Evolutionary conservation across 495 filamentous ascomycete species (phyloP), one percentile per base, ranked within the genome.

Genomic region (Paragyromitra xinjiangensis): DNA sequence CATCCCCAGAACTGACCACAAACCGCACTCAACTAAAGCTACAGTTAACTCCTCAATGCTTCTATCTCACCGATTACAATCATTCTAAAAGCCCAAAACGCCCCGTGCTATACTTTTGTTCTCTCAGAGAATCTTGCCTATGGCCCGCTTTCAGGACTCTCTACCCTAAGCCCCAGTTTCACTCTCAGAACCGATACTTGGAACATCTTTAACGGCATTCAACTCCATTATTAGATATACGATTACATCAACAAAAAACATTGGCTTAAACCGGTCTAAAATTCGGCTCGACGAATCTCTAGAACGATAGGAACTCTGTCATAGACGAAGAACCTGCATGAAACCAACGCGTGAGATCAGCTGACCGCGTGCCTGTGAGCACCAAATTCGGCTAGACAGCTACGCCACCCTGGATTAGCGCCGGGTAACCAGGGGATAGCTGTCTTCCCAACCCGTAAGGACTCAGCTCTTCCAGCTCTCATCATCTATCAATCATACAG

Each of bases 381-480:
- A 4, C 14, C 14, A 11, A 26, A 22, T 24, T 5, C 3, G 14
- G 59, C 39, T 61, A 29, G 56, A 14, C n/a, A 50, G 53, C 34
- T 50, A 62, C 69, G 58, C 64, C 69, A 71, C 42, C n/a, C 26
- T n/a, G 6, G 16, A 34, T 1, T 19, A 45, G 39, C 26, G 45
- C 72, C 66, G 73, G 66, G 73, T 75, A 71, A 75, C 55, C 65
- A 59, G 19, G 14, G 14, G 51, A 58, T 16, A 75, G 56, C 72
- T 73, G 26, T 29, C 50, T 65, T 24, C 50, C 59, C 48, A 48
- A 19, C 65, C 22, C 11, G n/a, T 29, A 42, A 68, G 45, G 50
- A 3, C 50, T 62, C 45, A 62, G 8, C 67, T 8, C 24, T 48
- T 24, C 45, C 51, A 77, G 53, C 37, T 73, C 64, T 48, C 37